A percentile compares a stretch with the other conserved stretches of the same genome.
Evolutionary conservation across 1,139 yeast species (phyloP).

Genomic region (Suhomyces ambrosiae): DNA sequence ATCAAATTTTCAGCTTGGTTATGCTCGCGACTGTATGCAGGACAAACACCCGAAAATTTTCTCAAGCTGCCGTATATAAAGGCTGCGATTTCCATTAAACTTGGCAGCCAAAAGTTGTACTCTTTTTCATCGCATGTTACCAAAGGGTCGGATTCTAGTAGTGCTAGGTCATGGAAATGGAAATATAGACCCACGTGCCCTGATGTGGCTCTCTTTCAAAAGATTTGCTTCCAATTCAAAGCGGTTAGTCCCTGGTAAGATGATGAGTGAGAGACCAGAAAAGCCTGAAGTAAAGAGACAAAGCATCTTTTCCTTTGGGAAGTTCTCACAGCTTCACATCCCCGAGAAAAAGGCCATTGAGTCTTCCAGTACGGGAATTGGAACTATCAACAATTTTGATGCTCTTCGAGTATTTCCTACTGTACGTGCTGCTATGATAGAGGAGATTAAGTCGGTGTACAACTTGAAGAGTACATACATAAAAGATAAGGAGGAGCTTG

Average conservation of each 20-base stretch:
- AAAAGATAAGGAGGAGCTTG: constrained; percentile 32
- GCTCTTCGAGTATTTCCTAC: constrained; percentile 67
- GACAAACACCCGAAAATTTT: constrained; percentile 3
- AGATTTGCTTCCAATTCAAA: constrained; percentile 1
- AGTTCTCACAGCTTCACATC: constrained; percentile 22
- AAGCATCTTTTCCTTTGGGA: constrained; percentile 19
- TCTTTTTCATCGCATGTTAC: too few species aligned
- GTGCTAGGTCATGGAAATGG: too few species aligned
- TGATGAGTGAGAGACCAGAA: too few species aligned
- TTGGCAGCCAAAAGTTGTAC: too few species aligned
- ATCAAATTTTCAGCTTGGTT: constrained; percentile 5
- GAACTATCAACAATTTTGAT: constrained; percentile 55
- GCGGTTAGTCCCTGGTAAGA: too few species aligned
- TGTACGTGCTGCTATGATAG: constrained; percentile 62
- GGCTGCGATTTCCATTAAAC: too few species aligned
- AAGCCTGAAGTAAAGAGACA: constrained; percentile 3
- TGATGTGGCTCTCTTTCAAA: too few species aligned
- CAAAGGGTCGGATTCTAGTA: too few species aligned
- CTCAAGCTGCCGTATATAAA: too few species aligned
- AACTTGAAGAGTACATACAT: constrained; percentile 40
- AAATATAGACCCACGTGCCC: too few species aligned
- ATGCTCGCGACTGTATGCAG: constrained; percentile 6
- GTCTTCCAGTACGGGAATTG: constrained; percentile 21
- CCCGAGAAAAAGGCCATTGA: constrained; percentile 21
- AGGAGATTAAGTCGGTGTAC: constrained; percentile 58